Conservation (phyloP, 345 rosid genomes). For the Lepidium aucheri region DNA sequence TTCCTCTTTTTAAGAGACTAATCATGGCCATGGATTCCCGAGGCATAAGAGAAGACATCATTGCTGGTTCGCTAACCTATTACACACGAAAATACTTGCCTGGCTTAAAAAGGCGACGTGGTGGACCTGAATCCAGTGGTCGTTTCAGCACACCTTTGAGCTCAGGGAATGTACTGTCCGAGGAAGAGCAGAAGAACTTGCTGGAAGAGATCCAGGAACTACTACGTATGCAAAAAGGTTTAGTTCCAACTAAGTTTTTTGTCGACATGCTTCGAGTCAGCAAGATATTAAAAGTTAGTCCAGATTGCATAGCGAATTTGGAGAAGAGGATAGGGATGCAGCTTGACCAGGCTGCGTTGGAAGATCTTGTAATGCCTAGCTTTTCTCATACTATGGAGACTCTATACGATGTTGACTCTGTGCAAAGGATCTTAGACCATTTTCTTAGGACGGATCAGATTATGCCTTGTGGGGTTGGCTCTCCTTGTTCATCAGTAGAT, state of each 20-base stretch:
- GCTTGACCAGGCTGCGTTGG: conserved; percentile 88
- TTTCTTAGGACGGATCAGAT: conserved; percentile 80
- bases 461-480: conserved; percentile 54
- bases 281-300: conserved; percentile 62
- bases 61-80: conserved; percentile 62
- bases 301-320: conserved; percentile 51
- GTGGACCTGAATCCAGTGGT: conserved; percentile 51
- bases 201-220: conserved; percentile 67
- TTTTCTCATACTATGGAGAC: conserved; percentile 87
- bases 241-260: conserved; percentile 70
- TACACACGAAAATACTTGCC: conserved; percentile 81
- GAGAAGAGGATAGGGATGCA: conserved; percentile 94
- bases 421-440: conserved; percentile 75
- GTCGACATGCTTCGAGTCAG: conserved; percentile 81
- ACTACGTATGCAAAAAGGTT: conserved; percentile 73
- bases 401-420: conserved; percentile 82
- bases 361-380: conserved; percentile 93
- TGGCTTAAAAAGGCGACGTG: conserved; percentile 72
- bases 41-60: conserved; percentile 66
- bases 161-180: conserved; percentile 55
- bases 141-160: conserved; percentile 45
- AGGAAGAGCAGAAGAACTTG: conserved; percentile 75
- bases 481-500: conserved; percentile 72
- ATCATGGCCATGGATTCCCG: conserved; percentile 66
- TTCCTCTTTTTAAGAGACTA: conserved; percentile 67